A percentile compares a stretch with the other conserved stretches of the same genome.
These are phyloP conservation scores for Macrocystidia cucumis DNA, from an alignment of 1,284 basidiomycete species.

Conservation along the genomic window DNA sequence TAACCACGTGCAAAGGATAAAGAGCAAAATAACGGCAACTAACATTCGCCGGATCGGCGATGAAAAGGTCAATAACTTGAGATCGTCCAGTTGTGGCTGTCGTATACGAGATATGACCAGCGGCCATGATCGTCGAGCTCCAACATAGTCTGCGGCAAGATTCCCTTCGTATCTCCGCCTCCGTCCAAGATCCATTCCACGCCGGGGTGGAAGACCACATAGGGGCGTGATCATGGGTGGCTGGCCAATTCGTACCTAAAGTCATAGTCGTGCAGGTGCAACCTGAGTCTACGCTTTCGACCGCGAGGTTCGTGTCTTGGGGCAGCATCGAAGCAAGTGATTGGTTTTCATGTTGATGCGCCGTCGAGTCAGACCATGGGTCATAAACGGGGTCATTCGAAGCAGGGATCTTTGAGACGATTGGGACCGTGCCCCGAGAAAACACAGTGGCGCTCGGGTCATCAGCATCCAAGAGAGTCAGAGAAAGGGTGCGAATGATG, in stretches of 20 bases:
- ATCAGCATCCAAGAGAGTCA: slow-evolving; percentile 37
- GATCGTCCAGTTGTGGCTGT: slow-evolving; percentile 42
- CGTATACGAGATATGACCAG: slow-evolving; percentile 55
- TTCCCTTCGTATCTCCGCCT: slow-evolving; percentile 59
- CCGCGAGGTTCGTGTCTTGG: slow-evolving; percentile 6
- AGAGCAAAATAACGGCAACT: slow-evolving; percentile 17
- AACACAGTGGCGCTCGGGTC: slow-evolving; percentile 40
- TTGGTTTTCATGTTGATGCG: background rate
- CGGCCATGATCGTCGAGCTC: slow-evolving; percentile 55
- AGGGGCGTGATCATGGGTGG: slow-evolving; percentile 44
- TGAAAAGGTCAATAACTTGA: slow-evolving; percentile 40
- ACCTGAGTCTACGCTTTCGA: slow-evolving; percentile 15
- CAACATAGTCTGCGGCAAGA: slow-evolving; percentile 67
- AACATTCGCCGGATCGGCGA: slow-evolving; percentile 63
- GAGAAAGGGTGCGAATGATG: slow-evolving; percentile 51
- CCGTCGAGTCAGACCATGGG: no score
- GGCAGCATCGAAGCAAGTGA: background rate
- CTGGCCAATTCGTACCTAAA: slow-evolving; percentile 42
- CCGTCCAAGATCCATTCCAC: slow-evolving; percentile 52
- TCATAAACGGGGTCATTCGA: slow-evolving; percentile 8
- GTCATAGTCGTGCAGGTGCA: slow-evolving; percentile 51
- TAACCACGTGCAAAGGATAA: background rate
- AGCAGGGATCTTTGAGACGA: slow-evolving; percentile 15
- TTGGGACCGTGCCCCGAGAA: slow-evolving; percentile 31
- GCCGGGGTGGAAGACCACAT: slow-evolving; percentile 57